Conservation (phyloP, 1,139 yeast species). For the Hanseniaspora uvarum region DNA sequence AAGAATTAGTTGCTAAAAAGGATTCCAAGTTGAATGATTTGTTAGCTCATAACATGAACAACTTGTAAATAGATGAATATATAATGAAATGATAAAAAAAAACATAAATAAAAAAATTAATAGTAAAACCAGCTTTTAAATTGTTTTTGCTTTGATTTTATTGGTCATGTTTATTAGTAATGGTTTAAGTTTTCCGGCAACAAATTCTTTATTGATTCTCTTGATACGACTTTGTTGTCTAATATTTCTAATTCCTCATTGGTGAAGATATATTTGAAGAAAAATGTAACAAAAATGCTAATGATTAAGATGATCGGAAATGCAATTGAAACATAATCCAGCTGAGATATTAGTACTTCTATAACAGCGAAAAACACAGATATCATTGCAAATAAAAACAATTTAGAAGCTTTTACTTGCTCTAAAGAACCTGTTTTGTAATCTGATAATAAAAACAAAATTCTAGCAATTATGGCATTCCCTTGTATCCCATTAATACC, state of each 20-base stretch:
- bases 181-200: conserved; percentile 22
- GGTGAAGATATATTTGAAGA: conserved; percentile 56
- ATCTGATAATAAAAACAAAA: conserved; percentile 60
- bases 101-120: too few relatives aligned
- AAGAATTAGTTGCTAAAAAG: conserved; percentile 45
- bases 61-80: neutral
- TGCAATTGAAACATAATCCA: conserved; percentile 86
- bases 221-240: conserved; percentile 43
- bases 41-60: conserved; percentile 35
- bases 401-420: conserved; percentile 36
- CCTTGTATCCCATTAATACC: conserved; percentile 69
- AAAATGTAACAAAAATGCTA: conserved; percentile 47
- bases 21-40: conserved; percentile 58
- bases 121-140: too few relatives aligned
- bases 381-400: conserved; percentile 49
- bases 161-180: too few relatives aligned
- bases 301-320: conserved; percentile 80
- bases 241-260: conserved; percentile 47
- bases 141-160: neutral
- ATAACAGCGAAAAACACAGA: conserved; percentile 48
- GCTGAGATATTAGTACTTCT: conserved; percentile 68
- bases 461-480: conserved; percentile 53
- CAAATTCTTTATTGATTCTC: conserved; percentile 33
- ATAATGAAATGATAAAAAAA: too few relatives aligned
- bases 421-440: conserved; percentile 31